Base-by-base conservation (phyloP, 768 basidiomycete genomes). In the Leucosporidium creatinivorum region DNA sequence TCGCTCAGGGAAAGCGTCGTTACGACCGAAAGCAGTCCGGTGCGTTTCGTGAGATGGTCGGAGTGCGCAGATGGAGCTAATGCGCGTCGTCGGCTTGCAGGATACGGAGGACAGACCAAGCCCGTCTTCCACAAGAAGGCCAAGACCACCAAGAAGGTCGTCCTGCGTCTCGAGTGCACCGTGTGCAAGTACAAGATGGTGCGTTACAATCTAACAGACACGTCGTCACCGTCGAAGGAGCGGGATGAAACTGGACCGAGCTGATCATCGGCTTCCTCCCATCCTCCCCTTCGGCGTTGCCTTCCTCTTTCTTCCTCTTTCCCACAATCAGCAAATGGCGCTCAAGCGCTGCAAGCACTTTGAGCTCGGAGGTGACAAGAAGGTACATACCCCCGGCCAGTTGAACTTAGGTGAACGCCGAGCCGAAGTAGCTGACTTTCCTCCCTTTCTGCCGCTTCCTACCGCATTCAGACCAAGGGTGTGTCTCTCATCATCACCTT, bases 311-410 rank as follows among this genome's bases (percentile, higher is more conserved):
- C 30, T 23, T 2, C 36, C 47, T 49, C 30, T 21, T 49, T 36
- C 26, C 18, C 10, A 44, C 10, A 21, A 31, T 28, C 56, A 56
- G 62, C 75, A 78, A 73, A 78, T 98, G 67, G 76, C 90, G 18
- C 84, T 99, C 79, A 99, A 99, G 84, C 93, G 96, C 75, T 97
- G 93, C 93, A 99, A 99, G 81, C 94, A 99, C 84, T 98, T 99
- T 84, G 94, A 98, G 83, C 88, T 97, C 63, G 94, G 96, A 80
- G 96, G 96, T 25, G 60, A 51, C 31, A 61, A 50, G 48, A 59
- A 59, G 55, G 55, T 33, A 15, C 31, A 31, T n/a, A 36, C 12
- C 33, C 33, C 33, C 33, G 33, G 5, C 12, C 33, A 36, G 33
- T 36, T 36, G 33, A 36, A 12, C 5, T 12, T 5, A 36, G 12